phyloP scores from a whole-genome alignment of 1,284 basidiomycete species.

The Golubevia pallescens region DNA sequence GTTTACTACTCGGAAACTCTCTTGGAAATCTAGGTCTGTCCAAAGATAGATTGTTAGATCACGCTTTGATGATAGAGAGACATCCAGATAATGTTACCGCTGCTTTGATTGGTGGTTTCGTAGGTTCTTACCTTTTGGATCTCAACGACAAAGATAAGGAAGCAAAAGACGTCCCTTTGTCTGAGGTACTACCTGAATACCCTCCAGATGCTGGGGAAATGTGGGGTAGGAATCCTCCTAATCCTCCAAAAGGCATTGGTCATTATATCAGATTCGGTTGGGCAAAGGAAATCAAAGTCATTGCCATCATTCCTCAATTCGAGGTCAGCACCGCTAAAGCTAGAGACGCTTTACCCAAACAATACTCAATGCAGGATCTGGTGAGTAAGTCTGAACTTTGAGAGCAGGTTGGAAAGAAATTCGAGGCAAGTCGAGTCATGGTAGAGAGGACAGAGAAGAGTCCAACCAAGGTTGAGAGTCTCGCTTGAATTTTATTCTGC shows the following conservation, averaged over 20 bases:
- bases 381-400: conserved; percentile 71
- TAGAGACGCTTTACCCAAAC: conserved; percentile 80
- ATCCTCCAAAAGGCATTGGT: conserved; percentile 87
- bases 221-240: conserved; percentile 87
- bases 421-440: too few relatives aligned
- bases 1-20: conserved; percentile 85
- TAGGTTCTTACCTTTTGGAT: conserved; percentile 94
- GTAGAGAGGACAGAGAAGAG: too few relatives aligned
- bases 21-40: conserved; percentile 78
- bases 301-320: conserved; percentile 94
- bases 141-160: conserved; percentile 70
- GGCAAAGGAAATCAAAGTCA: conserved; percentile 83
- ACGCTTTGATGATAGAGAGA: conserved; percentile 97
- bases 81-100: conserved; percentile 99
- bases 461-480: too few relatives aligned
- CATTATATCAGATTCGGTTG: conserved; percentile 92
- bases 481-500: too few relatives aligned
- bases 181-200: conserved; percentile 95
- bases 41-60: conserved; percentile 82
- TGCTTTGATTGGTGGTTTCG: conserved; percentile 93
- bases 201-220: conserved; percentile 86
- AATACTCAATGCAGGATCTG: conserved; percentile 87
- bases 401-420: too few relatives aligned
- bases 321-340: conserved; percentile 96
- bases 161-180: conserved; percentile 82